phyloP scores from a whole-genome alignment of 345 rosid genomes.

The Gossypium thurberi region DNA sequence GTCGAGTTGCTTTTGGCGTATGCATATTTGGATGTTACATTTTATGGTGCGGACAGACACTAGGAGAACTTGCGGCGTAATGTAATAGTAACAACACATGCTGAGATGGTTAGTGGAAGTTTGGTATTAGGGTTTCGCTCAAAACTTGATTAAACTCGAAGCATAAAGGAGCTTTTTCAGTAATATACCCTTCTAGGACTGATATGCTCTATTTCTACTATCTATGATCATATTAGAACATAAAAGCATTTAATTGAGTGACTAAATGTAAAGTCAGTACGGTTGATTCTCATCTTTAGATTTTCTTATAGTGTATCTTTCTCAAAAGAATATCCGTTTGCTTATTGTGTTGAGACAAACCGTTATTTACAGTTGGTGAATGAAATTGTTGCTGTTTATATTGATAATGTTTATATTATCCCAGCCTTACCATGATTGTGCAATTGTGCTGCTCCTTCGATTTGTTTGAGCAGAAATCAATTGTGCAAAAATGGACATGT shows the following conservation, averaged over 20 bases:
- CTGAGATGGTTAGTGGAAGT: neutral
- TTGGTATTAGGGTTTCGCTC: neutral
- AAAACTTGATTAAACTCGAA: neutral
- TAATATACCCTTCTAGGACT: neutral
- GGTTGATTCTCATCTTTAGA: neutral
- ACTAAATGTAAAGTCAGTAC: neutral
- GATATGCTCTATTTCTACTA: neutral
- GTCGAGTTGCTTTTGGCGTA: no score
- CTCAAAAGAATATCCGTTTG: neutral
- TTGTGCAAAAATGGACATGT: slow-evolving; percentile 10
- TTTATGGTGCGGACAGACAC: no score
- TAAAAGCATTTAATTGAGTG: neutral
- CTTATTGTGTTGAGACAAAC: neutral
- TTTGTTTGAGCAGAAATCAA: slow-evolving; percentile 13
- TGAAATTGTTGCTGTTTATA: neutral
- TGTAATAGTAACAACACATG: neutral
- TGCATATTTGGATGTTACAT: no score
- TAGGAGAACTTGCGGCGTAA: no score
- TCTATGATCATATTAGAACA: neutral
- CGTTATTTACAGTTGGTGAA: neutral
- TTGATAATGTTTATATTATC: neutral
- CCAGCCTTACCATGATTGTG: slow-evolving; percentile 3
- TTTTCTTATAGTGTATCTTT: neutral
- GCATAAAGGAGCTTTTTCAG: neutral
- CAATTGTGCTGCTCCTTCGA: slow-evolving; percentile 13